These are phyloP conservation scores for Delonix regia DNA, from an alignment of 306 rosid species.

Conservation along the genomic window DNA sequence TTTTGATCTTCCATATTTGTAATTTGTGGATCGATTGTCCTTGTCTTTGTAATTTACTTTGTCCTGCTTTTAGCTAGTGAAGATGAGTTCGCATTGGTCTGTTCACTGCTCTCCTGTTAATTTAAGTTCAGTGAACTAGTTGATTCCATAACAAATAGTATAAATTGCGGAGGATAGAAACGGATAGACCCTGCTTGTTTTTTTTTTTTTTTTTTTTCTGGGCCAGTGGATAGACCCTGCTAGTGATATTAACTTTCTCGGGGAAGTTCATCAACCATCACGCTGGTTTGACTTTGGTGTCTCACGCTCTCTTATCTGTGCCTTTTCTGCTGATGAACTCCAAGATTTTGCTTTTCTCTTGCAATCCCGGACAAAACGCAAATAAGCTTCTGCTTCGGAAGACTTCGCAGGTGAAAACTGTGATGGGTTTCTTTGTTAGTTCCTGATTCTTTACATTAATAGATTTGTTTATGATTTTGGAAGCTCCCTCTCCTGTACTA, in stretches of 20 bases:
- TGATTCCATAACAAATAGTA: slow-evolving; percentile 18
- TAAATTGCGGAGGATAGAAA: neutral
- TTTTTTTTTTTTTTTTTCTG: slow-evolving; percentile 5
- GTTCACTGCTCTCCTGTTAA: slow-evolving; percentile 25
- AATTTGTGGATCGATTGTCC: slow-evolving; percentile 16
- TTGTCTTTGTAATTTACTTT: too few species aligned
- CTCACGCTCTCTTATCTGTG: slow-evolving; percentile 22
- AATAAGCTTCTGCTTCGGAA: slow-evolving; percentile 7
- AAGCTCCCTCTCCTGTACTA: slow-evolving; percentile 22
- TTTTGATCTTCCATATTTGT: slow-evolving; percentile 24
- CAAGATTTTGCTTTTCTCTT: neutral
- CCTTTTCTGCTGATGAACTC: slow-evolving; percentile 15
- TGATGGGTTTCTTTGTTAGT: slow-evolving; percentile 25
- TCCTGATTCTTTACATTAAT: slow-evolving; percentile 16
- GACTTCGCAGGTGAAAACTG: slow-evolving; percentile 7
- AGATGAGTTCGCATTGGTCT: slow-evolving; percentile 25
- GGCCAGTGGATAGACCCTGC: neutral
- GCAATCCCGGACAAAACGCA: slow-evolving; percentile 7
- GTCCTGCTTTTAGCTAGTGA: slow-evolving; percentile 12
- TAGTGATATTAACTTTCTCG: slow-evolving; percentile 18
- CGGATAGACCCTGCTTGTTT: neutral
- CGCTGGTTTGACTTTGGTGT: slow-evolving; percentile 30
- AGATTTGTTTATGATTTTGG: slow-evolving; percentile 30
- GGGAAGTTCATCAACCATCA: neutral
- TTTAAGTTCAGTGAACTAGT: slow-evolving; percentile 23